phyloP scores from a whole-genome alignment of 1,284 basidiomycete species.

The Inonotus hispidus region DNA sequence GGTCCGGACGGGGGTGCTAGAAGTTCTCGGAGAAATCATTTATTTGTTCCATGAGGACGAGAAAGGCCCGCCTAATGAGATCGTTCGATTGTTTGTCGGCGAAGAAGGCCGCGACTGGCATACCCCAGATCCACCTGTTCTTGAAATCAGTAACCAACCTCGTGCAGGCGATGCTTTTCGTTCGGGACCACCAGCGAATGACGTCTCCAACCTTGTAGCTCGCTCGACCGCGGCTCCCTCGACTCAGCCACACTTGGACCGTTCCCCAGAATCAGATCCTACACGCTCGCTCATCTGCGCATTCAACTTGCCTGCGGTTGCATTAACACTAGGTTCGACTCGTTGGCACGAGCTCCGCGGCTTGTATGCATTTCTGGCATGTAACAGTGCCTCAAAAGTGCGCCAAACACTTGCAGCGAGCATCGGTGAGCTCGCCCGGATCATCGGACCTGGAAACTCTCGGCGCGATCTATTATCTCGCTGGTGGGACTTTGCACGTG shows the following conservation, averaged over 20 bases:
- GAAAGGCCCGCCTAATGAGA: constrained; percentile 71
- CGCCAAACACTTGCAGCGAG: constrained; percentile 80
- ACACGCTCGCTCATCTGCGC: constrained; percentile 84
- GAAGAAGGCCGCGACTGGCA: constrained; percentile 31
- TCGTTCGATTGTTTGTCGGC: constrained; percentile 75
- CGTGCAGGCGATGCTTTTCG: not conserved
- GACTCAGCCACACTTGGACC: constrained; percentile 6
- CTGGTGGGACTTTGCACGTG: constrained; percentile 60
- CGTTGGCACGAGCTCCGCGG: constrained; percentile 78
- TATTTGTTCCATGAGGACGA: constrained; percentile 73
- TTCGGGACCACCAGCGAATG: not conserved
- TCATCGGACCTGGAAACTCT: constrained; percentile 72
- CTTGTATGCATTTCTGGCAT: constrained; percentile 62
- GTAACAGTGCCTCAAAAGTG: constrained; percentile 57
- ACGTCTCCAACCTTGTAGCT: constrained; percentile 16
- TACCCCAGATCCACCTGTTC: constrained; percentile 4
- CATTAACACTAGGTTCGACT: constrained; percentile 71
- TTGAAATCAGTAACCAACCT: not conserved
- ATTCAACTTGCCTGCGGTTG: constrained; percentile 93
- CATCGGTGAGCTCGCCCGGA: constrained; percentile 84
- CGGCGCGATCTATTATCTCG: constrained; percentile 68
- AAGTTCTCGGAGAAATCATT: constrained; percentile 89
- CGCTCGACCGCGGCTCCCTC: constrained; percentile 23
- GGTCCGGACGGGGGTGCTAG: constrained; percentile 80
- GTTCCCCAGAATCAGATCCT: constrained; percentile 34